A percentile compares a stretch with the other conserved stretches of the same genome.
These are phyloP conservation scores for Phoma sp. DNA, from an alignment of 2,329 filamentous ascomycete species.

Conservation along the genomic window DNA sequence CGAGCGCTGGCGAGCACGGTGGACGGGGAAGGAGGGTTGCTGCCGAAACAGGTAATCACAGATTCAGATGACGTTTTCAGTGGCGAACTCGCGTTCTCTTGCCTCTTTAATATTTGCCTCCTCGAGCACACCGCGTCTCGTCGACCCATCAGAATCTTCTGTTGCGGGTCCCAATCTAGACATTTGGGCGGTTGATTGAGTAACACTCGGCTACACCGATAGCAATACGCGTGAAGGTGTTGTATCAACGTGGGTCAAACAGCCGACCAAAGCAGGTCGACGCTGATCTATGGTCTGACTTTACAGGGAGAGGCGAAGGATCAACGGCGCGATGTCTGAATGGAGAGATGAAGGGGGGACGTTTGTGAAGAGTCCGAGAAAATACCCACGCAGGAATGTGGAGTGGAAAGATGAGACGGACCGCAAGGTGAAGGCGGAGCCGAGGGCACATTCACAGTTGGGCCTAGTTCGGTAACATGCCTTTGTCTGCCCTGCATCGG, in stretches of 20 bases:
- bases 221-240: neutral
- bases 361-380: slow-evolving; percentile 17
- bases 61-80: slow-evolving; percentile 3
- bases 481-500: slow-evolving; percentile 18
- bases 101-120: slow-evolving; percentile 10
- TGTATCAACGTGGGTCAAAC: slow-evolving; percentile 13
- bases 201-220: slow-evolving; percentile 15
- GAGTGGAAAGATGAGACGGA: slow-evolving; percentile 28
- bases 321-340: slow-evolving; percentile 22
- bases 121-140: slow-evolving; percentile 1
- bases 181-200: slow-evolving; percentile 1
- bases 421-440: slow-evolving; percentile 34
- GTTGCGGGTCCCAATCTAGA: slow-evolving; percentile 7
- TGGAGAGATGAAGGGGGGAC: slow-evolving; percentile 16
- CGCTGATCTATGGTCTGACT: slow-evolving; percentile 39
- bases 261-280: slow-evolving; percentile 13
- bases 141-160: neutral
- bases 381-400: slow-evolving; percentile 18
- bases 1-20: slow-evolving; percentile 2
- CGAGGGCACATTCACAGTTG: slow-evolving; percentile 18
- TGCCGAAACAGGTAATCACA: slow-evolving; percentile 9
- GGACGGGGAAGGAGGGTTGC: neutral
- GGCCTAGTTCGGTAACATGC: slow-evolving; percentile 8
- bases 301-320: slow-evolving; percentile 30
- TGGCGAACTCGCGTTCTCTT: slow-evolving; percentile 16